phyloP scores from a whole-genome alignment of 1,139 yeast genomes.

The Debaryomycetaceae sp. region DNA sequence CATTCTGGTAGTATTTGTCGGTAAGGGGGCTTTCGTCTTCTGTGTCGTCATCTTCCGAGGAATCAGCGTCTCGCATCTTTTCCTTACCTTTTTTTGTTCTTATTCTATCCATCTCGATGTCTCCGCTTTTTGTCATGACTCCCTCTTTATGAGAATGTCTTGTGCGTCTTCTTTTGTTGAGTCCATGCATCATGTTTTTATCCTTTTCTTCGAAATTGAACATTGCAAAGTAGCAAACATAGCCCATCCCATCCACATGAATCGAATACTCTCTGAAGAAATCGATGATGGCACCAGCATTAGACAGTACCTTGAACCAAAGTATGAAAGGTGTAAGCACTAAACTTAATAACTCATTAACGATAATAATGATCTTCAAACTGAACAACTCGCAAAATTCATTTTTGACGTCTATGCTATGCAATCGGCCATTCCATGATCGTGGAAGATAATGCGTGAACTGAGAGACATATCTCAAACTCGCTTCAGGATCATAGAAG shows the following conservation, averaged over 20 bases:
- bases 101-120: constrained; percentile 6
- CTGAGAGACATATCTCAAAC: constrained; percentile 71
- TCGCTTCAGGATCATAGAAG: constrained; percentile 87
- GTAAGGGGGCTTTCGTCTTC: constrained; percentile 35
- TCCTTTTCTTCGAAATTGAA: constrained; percentile 70
- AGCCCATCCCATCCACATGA: constrained; percentile 91
- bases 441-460: constrained; percentile 88
- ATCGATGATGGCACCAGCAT: constrained; percentile 75
- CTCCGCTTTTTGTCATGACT: constrained; percentile 11
- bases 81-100: constrained; percentile 6
- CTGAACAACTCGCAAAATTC: constrained; percentile 81
- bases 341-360: constrained; percentile 77
- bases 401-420: constrained; percentile 74
- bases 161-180: constrained; percentile 20
- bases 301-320: constrained; percentile 75
- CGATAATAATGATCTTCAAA: constrained; percentile 64
- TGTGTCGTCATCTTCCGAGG: constrained; percentile 25
- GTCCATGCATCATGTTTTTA: constrained; percentile 44
- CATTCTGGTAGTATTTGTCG: constrained; percentile 51
- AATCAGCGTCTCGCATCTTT: constrained; percentile 3
- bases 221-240: constrained; percentile 92
- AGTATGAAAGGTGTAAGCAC: constrained; percentile 82
- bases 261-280: constrained; percentile 86
- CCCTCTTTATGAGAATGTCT: constrained; percentile 5
- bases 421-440: constrained; percentile 81